A percentile compares a stretch with the other conserved stretches of the same genome.
These are phyloP conservation scores for Fomitiporia mediterranea DNA, from an alignment of 1,284 basidiomycete species.

Conservation along the genomic window DNA sequence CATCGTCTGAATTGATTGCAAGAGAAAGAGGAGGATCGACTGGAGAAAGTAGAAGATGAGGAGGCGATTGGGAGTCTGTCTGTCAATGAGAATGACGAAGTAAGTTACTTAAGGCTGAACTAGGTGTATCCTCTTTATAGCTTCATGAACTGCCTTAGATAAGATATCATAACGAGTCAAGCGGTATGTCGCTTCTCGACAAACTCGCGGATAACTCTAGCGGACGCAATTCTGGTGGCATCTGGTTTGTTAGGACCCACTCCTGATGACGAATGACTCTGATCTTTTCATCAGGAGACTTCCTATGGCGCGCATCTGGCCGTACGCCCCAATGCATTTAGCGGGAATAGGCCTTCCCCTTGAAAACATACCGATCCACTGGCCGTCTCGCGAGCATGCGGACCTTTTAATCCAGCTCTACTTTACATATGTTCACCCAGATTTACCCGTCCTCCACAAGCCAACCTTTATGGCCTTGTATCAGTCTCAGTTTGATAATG, in stretches of 20 bases:
- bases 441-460: slow-evolving; percentile 73
- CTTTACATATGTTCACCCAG: slow-evolving; percentile 77
- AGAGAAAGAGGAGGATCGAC: slow-evolving; percentile 6
- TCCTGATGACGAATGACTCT: no score
- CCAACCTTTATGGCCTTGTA: slow-evolving; percentile 65
- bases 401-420: slow-evolving; percentile 68
- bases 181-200: slow-evolving; percentile 72
- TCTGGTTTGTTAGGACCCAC: slow-evolving; percentile 1
- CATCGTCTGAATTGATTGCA: no score
- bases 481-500: slow-evolving; percentile 40
- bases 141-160: slow-evolving; percentile 39
- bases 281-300: no score
- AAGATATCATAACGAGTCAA: slow-evolving; percentile 69
- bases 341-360: slow-evolving; percentile 39
- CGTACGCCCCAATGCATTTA: slow-evolving; percentile 41
- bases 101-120: slow-evolving; percentile 25
- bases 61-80: slow-evolving; percentile 70
- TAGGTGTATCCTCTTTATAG: not conserved
- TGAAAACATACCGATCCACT: slow-evolving; percentile 31
- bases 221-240: slow-evolving; percentile 27
- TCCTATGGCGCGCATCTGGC: slow-evolving; percentile 74
- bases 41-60: slow-evolving; percentile 31
- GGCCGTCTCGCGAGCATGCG: slow-evolving; percentile 59
- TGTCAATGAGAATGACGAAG: slow-evolving; percentile 77
- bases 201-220: slow-evolving; percentile 56